Evolutionary conservation across 805 yeast species (phyloP).

Genomic region (Metschnikowia amazonensis): DNA sequence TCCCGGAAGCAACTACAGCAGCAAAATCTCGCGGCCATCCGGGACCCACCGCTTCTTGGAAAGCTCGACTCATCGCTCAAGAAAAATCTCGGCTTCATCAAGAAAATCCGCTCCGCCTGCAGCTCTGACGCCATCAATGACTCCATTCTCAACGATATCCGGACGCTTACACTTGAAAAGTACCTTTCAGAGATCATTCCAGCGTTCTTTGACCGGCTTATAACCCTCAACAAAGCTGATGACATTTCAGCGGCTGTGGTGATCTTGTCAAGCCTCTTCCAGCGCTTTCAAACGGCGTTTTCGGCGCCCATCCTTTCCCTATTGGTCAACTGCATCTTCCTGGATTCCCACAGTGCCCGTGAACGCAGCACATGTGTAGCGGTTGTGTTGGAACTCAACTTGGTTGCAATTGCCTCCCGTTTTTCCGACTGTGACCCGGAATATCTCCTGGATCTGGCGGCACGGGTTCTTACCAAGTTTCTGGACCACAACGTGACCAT

Average conservation of each 20-base stretch:
- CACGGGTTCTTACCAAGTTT: constrained; percentile 5
- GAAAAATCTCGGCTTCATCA: constrained; percentile 76
- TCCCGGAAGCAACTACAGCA: background rate
- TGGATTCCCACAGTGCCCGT: constrained; percentile 5
- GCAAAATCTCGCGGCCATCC: background rate
- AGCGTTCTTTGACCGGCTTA: constrained; percentile 60
- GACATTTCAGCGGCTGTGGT: constrained; percentile 66
- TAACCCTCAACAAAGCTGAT: constrained; percentile 46
- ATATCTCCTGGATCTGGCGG: constrained; percentile 6
- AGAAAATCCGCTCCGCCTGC: constrained; percentile 56
- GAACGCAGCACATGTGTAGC: constrained; percentile 11
- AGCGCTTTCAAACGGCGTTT: constrained; percentile 49
- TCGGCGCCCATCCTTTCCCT: constrained; percentile 11
- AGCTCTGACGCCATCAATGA: constrained; percentile 40
- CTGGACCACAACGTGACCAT: constrained; percentile 13
- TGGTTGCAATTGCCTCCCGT: constrained; percentile 10
- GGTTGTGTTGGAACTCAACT: constrained; percentile 14
- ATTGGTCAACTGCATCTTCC: constrained; percentile 11
- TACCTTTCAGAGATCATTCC: constrained; percentile 67
- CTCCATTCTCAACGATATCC: constrained; percentile 56
- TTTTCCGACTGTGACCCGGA: constrained; percentile 14
- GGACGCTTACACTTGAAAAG: constrained; percentile 62
- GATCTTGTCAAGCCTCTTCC: constrained; percentile 70
- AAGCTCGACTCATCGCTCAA: constrained; percentile 73
- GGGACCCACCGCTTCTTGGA: background rate